Evolutionary conservation across 352 stramenopile species (phyloP).

Genomic region (Pythium pyrilobum): DNA sequence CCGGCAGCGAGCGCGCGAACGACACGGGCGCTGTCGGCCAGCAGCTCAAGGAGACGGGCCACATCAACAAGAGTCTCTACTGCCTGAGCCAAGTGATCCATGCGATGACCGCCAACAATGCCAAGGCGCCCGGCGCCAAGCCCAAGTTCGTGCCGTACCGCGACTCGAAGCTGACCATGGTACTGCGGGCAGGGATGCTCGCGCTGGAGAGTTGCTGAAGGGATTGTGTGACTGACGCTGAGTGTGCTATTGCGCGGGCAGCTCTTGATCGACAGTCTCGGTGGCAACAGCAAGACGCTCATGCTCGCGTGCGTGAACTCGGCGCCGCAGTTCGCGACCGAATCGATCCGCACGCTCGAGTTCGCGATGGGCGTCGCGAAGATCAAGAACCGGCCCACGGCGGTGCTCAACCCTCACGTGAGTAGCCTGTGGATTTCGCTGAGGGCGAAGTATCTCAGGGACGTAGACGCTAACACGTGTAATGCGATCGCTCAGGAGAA

Average conservation of each 20-base stretch:
- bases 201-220: too few species aligned
- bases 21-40: constrained; percentile 53
- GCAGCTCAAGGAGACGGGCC: constrained; percentile 65
- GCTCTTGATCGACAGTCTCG: constrained; percentile 66
- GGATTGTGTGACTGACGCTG: too few species aligned
- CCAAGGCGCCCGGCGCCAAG: background rate
- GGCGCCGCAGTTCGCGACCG: constrained; percentile 43
- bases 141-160: constrained; percentile 61
- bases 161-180: constrained; percentile 74
- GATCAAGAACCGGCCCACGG: constrained; percentile 70
- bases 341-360: constrained; percentile 64
- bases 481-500: constrained; percentile 36
- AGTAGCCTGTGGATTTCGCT: background rate
- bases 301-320: constrained; percentile 77
- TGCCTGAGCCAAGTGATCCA: constrained; percentile 76
- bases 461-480: background rate
- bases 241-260: constrained; percentile 5
- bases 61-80: constrained; percentile 80
- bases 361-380: constrained; percentile 78
- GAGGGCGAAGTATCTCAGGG: background rate
- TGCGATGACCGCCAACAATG: constrained; percentile 42
- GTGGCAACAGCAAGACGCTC: constrained; percentile 69
- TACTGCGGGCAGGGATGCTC: too few species aligned
- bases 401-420: constrained; percentile 60
- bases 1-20: constrained; percentile 57